Percentiles rank a stretch among this genome's conserved stretches.
Evolutionary conservation across 2,329 filamentous ascomycete species (phyloP).

Genomic region (Phaeophleospora eucalypticola): DNA sequence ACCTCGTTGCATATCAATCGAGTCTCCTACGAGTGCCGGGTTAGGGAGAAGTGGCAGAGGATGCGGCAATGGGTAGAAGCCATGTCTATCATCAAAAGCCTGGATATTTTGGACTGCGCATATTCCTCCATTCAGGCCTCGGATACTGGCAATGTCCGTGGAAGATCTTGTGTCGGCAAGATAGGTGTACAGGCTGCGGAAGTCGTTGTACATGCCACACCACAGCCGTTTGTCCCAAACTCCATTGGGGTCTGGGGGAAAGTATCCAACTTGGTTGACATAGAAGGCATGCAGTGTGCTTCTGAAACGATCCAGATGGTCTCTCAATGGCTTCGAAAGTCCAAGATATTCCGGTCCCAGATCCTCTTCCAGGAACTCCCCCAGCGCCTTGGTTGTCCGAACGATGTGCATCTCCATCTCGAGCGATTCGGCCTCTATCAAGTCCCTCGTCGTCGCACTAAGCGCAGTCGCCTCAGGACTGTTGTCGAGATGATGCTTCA

Average conservation of each 20-base stretch:
- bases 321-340: constrained; percentile 55
- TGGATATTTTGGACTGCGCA: constrained; percentile 66
- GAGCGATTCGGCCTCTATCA: constrained; percentile 58
- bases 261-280: constrained; percentile 63
- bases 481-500: constrained; percentile 59
- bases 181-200: constrained; percentile 65
- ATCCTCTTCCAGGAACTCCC: constrained; percentile 67
- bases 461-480: constrained; percentile 60
- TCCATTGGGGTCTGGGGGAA: constrained; percentile 56
- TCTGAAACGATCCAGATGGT: constrained; percentile 70
- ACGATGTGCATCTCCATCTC: constrained; percentile 64
- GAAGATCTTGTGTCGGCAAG: constrained; percentile 60
- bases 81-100: constrained; percentile 61
- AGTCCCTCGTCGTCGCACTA: constrained; percentile 51
- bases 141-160: constrained; percentile 19
- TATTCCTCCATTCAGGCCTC: constrained; percentile 58
- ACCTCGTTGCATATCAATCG: constrained; percentile 21
- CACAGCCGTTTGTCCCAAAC: constrained; percentile 58
- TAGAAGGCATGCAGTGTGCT: constrained; percentile 66
- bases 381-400: constrained; percentile 55
- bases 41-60: constrained; percentile 65
- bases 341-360: constrained; percentile 64
- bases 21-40: constrained; percentile 17
- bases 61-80: constrained; percentile 57
- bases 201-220: constrained; percentile 62